These are phyloP conservation scores for Podaxis pistillaris DNA, from an alignment of 768 basidiomycete genomes.

Conservation along the genomic window DNA sequence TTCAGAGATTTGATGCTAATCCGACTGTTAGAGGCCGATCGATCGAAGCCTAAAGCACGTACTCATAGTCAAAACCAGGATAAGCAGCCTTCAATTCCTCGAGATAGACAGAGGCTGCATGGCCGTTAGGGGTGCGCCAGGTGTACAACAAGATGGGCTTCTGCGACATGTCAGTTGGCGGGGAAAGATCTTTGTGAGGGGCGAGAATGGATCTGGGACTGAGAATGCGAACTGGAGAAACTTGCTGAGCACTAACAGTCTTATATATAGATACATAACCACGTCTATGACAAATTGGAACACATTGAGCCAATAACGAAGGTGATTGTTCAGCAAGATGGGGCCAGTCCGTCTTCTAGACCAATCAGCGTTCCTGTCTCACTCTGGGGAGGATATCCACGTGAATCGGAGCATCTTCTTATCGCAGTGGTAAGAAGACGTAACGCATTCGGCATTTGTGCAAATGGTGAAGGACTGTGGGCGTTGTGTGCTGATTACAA, in stretches of 20 bases:
- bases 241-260: constrained; percentile 4
- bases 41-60: constrained; percentile 10
- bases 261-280: constrained; percentile 11
- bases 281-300: neutral
- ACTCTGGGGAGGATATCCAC: neutral
- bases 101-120: constrained; percentile 48
- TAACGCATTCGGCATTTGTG: neutral
- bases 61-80: constrained; percentile 52
- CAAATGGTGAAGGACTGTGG: neutral
- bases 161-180: constrained; percentile 25
- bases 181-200: constrained; percentile 28
- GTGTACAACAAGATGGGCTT: constrained; percentile 51
- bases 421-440: neutral
- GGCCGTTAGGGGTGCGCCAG: constrained; percentile 59
- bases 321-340: constrained; percentile 15
- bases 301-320: neutral
- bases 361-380: neutral
- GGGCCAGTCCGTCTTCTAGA: neutral
- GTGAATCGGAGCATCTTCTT: neutral
- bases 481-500: neutral
- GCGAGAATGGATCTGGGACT: constrained; percentile 4
- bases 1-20: constrained; percentile 51
- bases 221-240: neutral
- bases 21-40: neutral
- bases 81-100: constrained; percentile 64